A percentile compares a stretch with the other conserved stretches of the same genome.
phyloP scores from a whole-genome alignment of 768 basidiomycete genomes.

The Cubamyces lactineus region DNA sequence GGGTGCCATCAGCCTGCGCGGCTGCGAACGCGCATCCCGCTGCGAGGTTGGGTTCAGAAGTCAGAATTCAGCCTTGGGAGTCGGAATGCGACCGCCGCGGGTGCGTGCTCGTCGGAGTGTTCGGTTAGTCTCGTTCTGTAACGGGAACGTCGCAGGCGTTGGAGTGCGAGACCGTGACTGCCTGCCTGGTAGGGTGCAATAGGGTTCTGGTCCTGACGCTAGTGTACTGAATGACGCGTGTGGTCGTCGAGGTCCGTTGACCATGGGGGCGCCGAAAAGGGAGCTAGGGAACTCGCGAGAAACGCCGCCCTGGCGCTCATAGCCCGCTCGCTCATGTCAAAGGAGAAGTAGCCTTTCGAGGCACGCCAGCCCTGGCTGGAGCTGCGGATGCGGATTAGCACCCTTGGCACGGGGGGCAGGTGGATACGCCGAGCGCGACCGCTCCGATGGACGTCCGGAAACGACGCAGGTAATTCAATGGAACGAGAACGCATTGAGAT shows the following conservation, averaged over 20 bases:
- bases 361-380: no score
- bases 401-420: not conserved
- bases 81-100: not conserved
- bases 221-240: no score
- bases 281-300: not conserved
- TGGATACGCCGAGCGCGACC: not conserved
- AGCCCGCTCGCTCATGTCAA: no score
- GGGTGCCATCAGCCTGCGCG: constrained; percentile 8
- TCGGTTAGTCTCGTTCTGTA: not conserved
- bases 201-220: no score
- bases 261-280: no score
- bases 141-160: no score
- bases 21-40: no score
- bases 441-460: not conserved
- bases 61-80: not conserved
- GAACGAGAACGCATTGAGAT: not conserved
- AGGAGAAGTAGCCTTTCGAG: no score
- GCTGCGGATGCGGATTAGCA: no score
- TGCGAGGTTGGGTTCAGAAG: not conserved
- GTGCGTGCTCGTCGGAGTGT: constrained; percentile 4
- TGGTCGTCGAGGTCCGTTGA: no score
- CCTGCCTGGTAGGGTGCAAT: no score
- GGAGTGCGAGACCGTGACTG: no score
- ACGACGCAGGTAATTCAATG: not conserved
- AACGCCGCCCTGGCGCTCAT: not conserved